Evolutionary conservation across 225 moss, liverwort and hornwort genomes (phyloP), one percentile per base, ranked within the genome.

Genomic region (Polytrichum formosum): DNA sequence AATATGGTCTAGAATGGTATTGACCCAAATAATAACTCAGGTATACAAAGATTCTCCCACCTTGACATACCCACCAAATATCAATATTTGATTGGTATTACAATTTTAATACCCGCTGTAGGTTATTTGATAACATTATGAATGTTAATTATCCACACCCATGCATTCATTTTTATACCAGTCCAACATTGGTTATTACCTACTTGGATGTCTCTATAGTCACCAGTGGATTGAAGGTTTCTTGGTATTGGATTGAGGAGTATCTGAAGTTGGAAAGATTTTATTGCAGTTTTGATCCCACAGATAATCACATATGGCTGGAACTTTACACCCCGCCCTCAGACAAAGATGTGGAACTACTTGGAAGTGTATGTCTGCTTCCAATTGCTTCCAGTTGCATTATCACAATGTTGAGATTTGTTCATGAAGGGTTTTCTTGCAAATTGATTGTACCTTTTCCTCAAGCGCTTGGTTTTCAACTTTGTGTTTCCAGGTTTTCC

Each of bases 261-360:
- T 46, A 13, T 3, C 46, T 46, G 46, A 46, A 35, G 13, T 46
- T 13, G 46, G 46, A 2, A 22, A 53, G 55, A 5, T 5, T 1
- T 71, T 54, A 67, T 63, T 72, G 73, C 91, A 97, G 93, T 68
- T 99, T 99, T 77, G 92, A 99, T 81, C 66, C 91, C 20, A 87
- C 80, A 59, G 92, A 90, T 75, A 26, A 73, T 53, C 76, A 87
- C 58, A 88, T 99, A 54, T 99, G 98, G 98, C 65, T 99, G 73
- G 98, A 94, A 81, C 87, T 99, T 4, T 93, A 94, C 76, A 75
- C 71, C 37, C 77, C 91, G 56, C 98, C 94, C n/a, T 74, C 92
- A 26, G 92, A 94, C 64, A 88, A 90, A 75, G 92, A 94, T 61
- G 61, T 94, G 21, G 90, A 91, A 21, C 72, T 88, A 23, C 79